Evolutionary conservation across 2,329 filamentous ascomycete genomes (phyloP), one percentile per base, ranked within the genome.

Genomic region (Fusarium sp.): DNA sequence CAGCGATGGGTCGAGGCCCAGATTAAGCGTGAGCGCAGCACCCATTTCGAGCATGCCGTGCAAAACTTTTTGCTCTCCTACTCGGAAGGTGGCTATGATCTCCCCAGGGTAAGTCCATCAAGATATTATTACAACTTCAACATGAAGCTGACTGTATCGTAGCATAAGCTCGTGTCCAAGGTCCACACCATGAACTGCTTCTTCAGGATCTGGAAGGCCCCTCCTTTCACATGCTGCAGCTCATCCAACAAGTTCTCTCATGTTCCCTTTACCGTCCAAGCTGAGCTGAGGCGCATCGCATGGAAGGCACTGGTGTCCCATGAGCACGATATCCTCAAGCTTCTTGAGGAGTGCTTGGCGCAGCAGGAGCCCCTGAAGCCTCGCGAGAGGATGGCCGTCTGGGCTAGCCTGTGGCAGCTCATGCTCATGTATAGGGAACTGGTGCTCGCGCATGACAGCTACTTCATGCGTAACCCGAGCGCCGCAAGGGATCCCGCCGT

Each of bases 391-490:
- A 77, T 87, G 66, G 82, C 83, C n/a, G 74, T 87, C 24, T 88
- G 86, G 85, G 84, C 82, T 17, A 84, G 83, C 74, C 77, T 87
- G 76, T 87, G 87, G 85, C 84, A 87, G 69, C 77, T 87, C 64
- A 84, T 88, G 49, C 80, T 87, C 44, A 83, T 87, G 73, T 87
- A 88, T 69, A 82, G 83, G 24, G 84, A 87, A 62, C 77, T 87
- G 55, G 78, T 82, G 64, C 67, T 73, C 20, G 76, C 77, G 10
- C 80, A 80, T 67, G 79, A 81, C 62, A 66, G 64, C 27, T 77
- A 79, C 65, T 75, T 82, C 64, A 68, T 69, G 51, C 74, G 73
- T 58, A 70, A 78, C 49, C 71, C 73, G 24, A 62, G 62, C 20
- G 69, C 75, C 12, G 72, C 61, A 22, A 75, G 74, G 27, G 77